Percentiles rank a stretch among this genome's conserved stretches.
Evolutionary conservation across 305 asterid species (phyloP).

Genomic region (Ajuga reptans): DNA sequence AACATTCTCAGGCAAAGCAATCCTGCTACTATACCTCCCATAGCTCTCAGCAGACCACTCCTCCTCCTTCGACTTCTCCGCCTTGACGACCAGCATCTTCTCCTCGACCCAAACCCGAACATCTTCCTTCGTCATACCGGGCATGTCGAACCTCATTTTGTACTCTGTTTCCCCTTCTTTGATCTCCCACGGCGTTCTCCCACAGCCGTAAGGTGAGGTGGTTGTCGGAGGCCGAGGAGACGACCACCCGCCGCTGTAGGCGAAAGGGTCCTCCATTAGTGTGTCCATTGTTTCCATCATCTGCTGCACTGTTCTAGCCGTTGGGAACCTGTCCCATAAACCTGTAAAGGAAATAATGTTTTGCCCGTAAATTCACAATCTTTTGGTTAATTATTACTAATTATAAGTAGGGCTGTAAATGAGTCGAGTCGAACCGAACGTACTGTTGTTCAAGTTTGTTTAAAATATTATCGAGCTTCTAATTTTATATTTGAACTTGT

Average conservation of each 20-base stretch:
- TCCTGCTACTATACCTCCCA: constrained; percentile 51
- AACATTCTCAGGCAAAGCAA: constrained; percentile 66
- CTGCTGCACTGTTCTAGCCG: constrained; percentile 69
- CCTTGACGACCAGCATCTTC: constrained; percentile 54
- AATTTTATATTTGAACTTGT: no score
- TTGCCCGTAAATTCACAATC: no score
- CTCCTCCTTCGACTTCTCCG: constrained; percentile 34
- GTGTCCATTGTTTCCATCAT: constrained; percentile 82
- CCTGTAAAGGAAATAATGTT: constrained; percentile 39
- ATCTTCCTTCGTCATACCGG: constrained; percentile 66
- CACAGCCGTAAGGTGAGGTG: constrained; percentile 34
- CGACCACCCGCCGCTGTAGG: constrained; percentile 27
- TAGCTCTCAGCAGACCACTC: constrained; percentile 66
- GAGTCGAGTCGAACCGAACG: no score
- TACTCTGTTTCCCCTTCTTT: constrained; percentile 52
- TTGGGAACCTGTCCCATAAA: constrained; percentile 64
- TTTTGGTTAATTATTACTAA: no score
- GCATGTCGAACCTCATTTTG: constrained; percentile 72
- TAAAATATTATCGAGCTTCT: no score
- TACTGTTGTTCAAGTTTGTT: no score
- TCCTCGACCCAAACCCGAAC: constrained; percentile 69
- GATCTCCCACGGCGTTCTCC: constrained; percentile 77
- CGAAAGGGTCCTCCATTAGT: constrained; percentile 49
- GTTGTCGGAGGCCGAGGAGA: constrained; percentile 13
- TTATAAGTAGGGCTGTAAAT: no score